Evolutionary conservation across 495 filamentous ascomycete species (phyloP), one percentile per base, ranked within the genome.

Genomic region (Penicillium waksmanii): DNA sequence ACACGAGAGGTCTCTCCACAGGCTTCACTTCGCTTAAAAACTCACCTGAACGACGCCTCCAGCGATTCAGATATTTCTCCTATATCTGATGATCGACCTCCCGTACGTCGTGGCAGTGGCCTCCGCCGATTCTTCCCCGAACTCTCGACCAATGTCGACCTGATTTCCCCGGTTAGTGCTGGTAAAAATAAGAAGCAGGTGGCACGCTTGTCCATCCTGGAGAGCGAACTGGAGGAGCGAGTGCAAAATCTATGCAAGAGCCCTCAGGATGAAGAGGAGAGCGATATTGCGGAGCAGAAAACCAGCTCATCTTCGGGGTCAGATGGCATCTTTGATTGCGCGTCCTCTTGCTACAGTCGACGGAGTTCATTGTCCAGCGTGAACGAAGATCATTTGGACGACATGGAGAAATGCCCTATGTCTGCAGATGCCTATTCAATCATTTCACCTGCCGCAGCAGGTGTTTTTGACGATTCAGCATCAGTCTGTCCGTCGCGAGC

Each of bases 391-490:
- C 12, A 11, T 17, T 23, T 31, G 48, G 36, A 23, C 49, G 25
- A 27, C 3, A 35, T 31, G 35, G 46, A 34, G 15, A 4, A 25
- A 11, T n/a, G 42, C 1, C 52, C 62, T n/a, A 69, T 60, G 13
- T 61, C 67, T 6, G 60, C 64, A 33, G 71, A 68, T 67, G 56
- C 60, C 15, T 73, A 77, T 53, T 76, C 74, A 10, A 71, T 80
- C 49, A 51, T 64, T 7, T 77, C 72, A 1, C 78, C 79, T 1
- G 61, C 62, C 3, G 60, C 64, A 2, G 76, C 75, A 1, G 77
- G 79, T 11, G 77, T 80, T 6, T 80, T 82, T 51, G 79, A 80
- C 54, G 75, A 76, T 42, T 25, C 56, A 6, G 23, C 55, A 18
- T 60, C 69, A 31, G 13, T 52, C 1, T 53, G 12, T 13, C 47